Evolutionary conservation across 2,329 filamentous ascomycete genomes (phyloP), one percentile per base, ranked within the genome.

Genomic region (Penicillium sp.): DNA sequence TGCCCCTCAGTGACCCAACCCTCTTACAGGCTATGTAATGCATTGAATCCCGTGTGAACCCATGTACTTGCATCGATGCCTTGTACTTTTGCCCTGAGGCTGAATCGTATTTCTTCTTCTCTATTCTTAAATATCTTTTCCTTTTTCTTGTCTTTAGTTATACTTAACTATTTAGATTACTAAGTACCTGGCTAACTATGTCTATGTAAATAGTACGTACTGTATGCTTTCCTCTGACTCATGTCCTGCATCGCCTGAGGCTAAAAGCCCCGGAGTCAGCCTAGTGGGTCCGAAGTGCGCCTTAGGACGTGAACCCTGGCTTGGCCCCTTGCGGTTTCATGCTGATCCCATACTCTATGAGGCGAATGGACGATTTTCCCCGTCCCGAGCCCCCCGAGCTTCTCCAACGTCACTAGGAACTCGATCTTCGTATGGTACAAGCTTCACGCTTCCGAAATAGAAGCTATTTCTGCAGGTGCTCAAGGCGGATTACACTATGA

Each of bases 241-340:
- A 20, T 20, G 4, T 20, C 3, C 18, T 3, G 18, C 2, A 20
- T 27, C 5, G 10, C 3, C 23, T 22, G 20, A 35, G 23, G 22
- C 18, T 13, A 16, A 38, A 41, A 34, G n/a, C 24, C 32, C 37
- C 27, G 11, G 32, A 43, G 34, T 57, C 55, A 49, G 52, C 52
- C 52, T 55, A 44, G 54, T 53, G 51, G 54, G 42, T 45, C 44
- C 44, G 24, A 14, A 46, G 39, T 47, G 14, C 39, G 51, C 51
- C 51, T 52, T 42, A 43, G 42, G 31, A 16, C 24, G 44, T 32
- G 22, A 46, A 31, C 14, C 49, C 48, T 52, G 42, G 39, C 38
- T 40, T 39, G 38, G 29, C 39, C 39, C 40, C 35, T 32, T 16
- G 29, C 46, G 45, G 56, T 57, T 58, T 58, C 56, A 55, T 22